Evolutionary conservation across 108 stramenopile species (phyloP).

Genomic region (Fistulifera solaris): DNA sequence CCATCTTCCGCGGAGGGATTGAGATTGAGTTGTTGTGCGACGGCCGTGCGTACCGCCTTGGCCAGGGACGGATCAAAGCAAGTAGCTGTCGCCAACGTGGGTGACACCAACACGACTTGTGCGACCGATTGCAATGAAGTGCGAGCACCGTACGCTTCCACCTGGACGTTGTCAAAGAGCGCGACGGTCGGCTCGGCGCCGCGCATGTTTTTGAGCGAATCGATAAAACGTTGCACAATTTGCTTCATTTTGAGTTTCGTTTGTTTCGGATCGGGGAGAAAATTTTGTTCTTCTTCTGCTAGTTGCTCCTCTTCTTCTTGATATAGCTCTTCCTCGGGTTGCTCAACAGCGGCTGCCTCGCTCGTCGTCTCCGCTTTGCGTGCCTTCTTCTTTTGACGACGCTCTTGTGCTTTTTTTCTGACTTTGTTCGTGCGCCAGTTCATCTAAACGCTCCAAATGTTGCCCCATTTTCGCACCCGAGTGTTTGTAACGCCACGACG

Average conservation of each 20-base stretch:
- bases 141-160: conserved; percentile 64
- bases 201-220: conserved; percentile 60
- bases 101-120: conserved; percentile 77
- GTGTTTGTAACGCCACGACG: not conserved
- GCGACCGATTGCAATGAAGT: conserved; percentile 63
- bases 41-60: conserved; percentile 59
- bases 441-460: conserved; percentile 1
- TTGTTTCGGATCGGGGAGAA: conserved; percentile 47
- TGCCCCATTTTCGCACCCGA: conserved; percentile 3
- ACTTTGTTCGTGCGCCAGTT: conserved; percentile 2
- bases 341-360: not conserved
- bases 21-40: conserved; percentile 64
- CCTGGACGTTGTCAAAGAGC: conserved; percentile 66
- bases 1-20: conserved; percentile 79
- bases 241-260: conserved; percentile 50
- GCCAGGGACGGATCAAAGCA: conserved; percentile 75
- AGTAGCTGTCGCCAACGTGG: conserved; percentile 65
- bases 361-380: conserved; percentile 8
- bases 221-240: conserved; percentile 46
- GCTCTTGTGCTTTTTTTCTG: conserved; percentile 44
- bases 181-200: conserved; percentile 82
- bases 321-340: conserved; percentile 15
- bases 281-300: conserved; percentile 24
- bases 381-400: conserved; percentile 65
- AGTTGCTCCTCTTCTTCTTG: conserved; percentile 28